Conservation (phyloP, 805 yeast species). For the Scheffersomyces amazonensis region DNA sequence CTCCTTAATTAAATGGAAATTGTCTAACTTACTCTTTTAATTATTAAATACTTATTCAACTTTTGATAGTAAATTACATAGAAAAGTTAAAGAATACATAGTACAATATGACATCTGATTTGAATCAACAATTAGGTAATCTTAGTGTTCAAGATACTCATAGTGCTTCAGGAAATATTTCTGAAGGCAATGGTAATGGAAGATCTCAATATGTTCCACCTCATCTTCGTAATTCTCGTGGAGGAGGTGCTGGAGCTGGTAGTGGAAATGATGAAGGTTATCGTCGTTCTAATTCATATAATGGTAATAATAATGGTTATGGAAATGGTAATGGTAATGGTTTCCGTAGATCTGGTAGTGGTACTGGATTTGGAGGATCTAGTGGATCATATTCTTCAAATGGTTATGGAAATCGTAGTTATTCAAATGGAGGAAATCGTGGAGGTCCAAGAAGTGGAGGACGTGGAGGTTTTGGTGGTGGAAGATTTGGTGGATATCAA, state of each 20-base stretch:
- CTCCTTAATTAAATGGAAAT: too few relatives aligned
- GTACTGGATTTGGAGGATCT: slow-evolving; percentile 13
- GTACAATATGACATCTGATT: slow-evolving; percentile 49
- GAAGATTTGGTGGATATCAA: slow-evolving; percentile 16
- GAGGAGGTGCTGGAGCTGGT: slow-evolving; percentile 12
- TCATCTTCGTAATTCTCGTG: slow-evolving; percentile 39
- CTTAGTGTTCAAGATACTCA: slow-evolving; percentile 42
- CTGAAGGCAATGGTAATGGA: slow-evolving; percentile 11
- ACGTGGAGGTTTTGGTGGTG: slow-evolving; percentile 28
- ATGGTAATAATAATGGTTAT: neutral
- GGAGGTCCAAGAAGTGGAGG: slow-evolving; percentile 15
- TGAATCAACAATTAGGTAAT: slow-evolving; percentile 55
- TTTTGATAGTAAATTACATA: too few relatives aligned
- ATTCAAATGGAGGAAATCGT: slow-evolving; percentile 22
- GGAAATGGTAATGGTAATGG: neutral
- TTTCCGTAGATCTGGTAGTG: neutral
- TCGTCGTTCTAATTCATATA: slow-evolving; percentile 2
- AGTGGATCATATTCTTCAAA: slow-evolving; percentile 11
- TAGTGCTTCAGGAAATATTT: neutral
- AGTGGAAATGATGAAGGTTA: slow-evolving; percentile 8
- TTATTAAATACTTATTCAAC: too few relatives aligned
- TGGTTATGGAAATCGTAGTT: slow-evolving; percentile 14
- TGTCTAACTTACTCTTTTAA: too few relatives aligned
- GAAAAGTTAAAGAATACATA: too few relatives aligned
- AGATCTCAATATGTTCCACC: slow-evolving; percentile 54